phyloP scores from a whole-genome alignment of 2,329 filamentous ascomycete species.

The Phaeosphaeriaceae sp. region DNA sequence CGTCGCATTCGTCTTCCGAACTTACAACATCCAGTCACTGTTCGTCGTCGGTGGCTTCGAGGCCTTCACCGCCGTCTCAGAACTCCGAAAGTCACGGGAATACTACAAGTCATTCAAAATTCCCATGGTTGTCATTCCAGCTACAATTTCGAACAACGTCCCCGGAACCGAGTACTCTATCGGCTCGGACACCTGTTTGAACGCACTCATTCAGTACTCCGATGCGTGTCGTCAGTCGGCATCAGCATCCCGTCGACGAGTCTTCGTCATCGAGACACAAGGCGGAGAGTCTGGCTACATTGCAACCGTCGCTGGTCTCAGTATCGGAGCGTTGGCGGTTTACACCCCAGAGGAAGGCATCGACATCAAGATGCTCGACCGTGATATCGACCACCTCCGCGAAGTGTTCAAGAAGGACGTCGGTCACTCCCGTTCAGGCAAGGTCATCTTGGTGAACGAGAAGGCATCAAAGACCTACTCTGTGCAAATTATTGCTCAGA shows the following conservation, averaged over 20 bases:
- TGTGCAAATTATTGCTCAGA: constrained; percentile 91
- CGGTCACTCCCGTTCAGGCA: constrained; percentile 87
- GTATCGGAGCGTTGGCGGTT: constrained; percentile 90
- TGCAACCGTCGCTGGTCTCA: constrained; percentile 85
- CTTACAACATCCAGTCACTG: constrained; percentile 88
- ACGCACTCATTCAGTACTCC: constrained; percentile 92
- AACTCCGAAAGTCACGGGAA: constrained; percentile 80
- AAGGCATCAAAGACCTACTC: constrained; percentile 88
- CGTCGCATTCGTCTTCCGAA: constrained; percentile 81
- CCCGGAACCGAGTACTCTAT: constrained; percentile 97
- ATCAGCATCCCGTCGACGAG: constrained; percentile 87
- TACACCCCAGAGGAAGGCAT: constrained; percentile 98
- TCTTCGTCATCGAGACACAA: constrained; percentile 98
- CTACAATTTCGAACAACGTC: constrained; percentile 99
- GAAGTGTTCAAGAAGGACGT: constrained; percentile 84
- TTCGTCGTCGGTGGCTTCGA: constrained; percentile 96
- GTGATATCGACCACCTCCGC: constrained; percentile 88
- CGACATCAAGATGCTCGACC: constrained; percentile 87
- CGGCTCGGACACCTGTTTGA: constrained; percentile 94
- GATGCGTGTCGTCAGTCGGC: constrained; percentile 98
- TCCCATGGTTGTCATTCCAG: constrained; percentile 86
- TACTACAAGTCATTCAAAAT: constrained; percentile 88
- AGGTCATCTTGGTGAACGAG: constrained; percentile 96
- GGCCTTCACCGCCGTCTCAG: constrained; percentile 89
- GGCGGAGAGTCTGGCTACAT: constrained; percentile 94